Evolutionary conservation across 352 stramenopile species (phyloP), one percentile per base, ranked within the genome.

Genomic region (Globisporangium cederbergense): DNA sequence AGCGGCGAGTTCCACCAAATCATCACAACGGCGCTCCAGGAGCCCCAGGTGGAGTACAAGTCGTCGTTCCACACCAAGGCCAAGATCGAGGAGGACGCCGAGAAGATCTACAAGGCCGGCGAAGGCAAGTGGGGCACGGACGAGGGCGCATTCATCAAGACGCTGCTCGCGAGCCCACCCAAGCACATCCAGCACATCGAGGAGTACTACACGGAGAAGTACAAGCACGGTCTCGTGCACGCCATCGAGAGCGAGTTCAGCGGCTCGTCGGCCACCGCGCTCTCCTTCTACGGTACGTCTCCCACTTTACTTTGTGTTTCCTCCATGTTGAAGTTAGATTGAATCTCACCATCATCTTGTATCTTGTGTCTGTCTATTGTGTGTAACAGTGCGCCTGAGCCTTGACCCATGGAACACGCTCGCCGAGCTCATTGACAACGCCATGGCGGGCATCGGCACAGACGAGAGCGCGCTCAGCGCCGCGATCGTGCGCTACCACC

Each of bases 51-150:
- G 1, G 46, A 68, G 22, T 81, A 66, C 70, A 73, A 80, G 56
- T 56, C 64, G 30, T 50, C 45, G 5, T 69, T 91, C 66, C 82
- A 93, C 74, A 90, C 80, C 10, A 67, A 74, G 28, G 72, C 76
- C 25, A 90, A 91, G 70, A 82, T 81, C 16, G 76, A 77, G 38
- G 74, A 86, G 52, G 74, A 91, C 50, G 81, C 77, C 14, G 78
- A 91, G 18, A 59, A 72, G 18, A 66, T 93, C 38, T 93, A 91
- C 74, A 90, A 90, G 28, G 79, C 85, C 4, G 85, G 85, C 45
- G 79, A 93, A 56, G 85, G 81, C 65, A 89, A 91, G 68, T 91
- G 79, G 79, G 82, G 82, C 58, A 93, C 82, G 47, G 82, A 93
- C 66, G 81, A 88, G 57, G 77, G 81, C 16, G 64, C 45, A 1